phyloP scores from a whole-genome alignment of 768 basidiomycete genomes.

The Ramaria sp. region DNA sequence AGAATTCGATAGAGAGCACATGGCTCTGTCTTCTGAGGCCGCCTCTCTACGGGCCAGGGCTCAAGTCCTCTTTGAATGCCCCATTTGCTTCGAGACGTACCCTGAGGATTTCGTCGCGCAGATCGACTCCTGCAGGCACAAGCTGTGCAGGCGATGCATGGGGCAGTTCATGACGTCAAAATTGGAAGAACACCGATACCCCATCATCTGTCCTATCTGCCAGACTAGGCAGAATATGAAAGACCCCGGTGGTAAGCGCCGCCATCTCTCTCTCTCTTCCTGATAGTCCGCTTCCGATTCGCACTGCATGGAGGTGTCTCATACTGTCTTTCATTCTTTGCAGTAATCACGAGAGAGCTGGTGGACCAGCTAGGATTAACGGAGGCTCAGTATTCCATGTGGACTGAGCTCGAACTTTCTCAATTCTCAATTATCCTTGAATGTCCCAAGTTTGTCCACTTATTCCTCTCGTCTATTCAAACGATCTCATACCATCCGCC shows the following conservation, averaged over 20 bases:
- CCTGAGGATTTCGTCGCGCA: conserved; percentile 31
- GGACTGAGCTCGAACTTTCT: conserved; percentile 37
- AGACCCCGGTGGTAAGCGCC: conserved; percentile 23
- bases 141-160: conserved; percentile 46
- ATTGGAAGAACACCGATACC: conserved; percentile 43
- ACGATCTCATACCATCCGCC: too few species aligned
- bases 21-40: conserved; percentile 25
- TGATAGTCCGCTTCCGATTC: too few species aligned
- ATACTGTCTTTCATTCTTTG: neutral
- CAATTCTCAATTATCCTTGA: conserved; percentile 32
- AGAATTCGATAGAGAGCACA: conserved; percentile 32
- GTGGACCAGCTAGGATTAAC: conserved; percentile 36
- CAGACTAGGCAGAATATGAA: conserved; percentile 18
- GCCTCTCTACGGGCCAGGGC: conserved; percentile 18
- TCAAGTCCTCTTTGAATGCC: conserved; percentile 37
- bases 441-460: conserved; percentile 36
- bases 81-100: conserved; percentile 43
- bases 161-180: conserved; percentile 30
- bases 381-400: conserved; percentile 29
- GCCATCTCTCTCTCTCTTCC: too few species aligned
- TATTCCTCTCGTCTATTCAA: neutral
- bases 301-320: too few species aligned
- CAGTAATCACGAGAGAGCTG: conserved; percentile 31
- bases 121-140: conserved; percentile 38
- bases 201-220: conserved; percentile 54